Conservation (phyloP, 2,329 filamentous ascomycete genomes). For the Neonectria magnoliae region DNA sequence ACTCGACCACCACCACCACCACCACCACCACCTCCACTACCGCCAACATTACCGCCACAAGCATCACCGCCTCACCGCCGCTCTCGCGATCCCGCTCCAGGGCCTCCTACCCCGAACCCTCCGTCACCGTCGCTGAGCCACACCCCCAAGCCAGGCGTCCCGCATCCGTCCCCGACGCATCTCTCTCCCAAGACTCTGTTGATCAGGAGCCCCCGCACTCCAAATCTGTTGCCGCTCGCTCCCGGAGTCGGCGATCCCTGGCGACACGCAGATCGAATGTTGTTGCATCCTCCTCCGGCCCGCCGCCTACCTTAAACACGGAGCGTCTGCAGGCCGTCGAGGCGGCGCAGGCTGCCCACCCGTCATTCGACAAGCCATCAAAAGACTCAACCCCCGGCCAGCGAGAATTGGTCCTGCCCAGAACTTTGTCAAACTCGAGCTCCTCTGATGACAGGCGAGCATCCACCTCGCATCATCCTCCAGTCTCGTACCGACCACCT, state of each 20-base stretch:
- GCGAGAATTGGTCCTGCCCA: slow-evolving; percentile 59
- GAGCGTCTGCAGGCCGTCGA: slow-evolving; percentile 48
- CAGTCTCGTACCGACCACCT: slow-evolving; percentile 61
- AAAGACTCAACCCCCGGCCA: slow-evolving; percentile 50
- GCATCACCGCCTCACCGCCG: slow-evolving; percentile 30
- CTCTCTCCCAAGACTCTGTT: slow-evolving; percentile 32
- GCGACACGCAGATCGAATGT: slow-evolving; percentile 51
- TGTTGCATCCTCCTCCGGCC: slow-evolving; percentile 45
- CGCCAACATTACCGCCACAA: slow-evolving; percentile 2
- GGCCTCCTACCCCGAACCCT: slow-evolving; percentile 44
- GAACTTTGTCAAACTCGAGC: slow-evolving; percentile 50
- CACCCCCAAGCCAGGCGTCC: slow-evolving; percentile 38
- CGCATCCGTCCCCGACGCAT: slow-evolving; percentile 39
- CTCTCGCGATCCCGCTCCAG: slow-evolving; percentile 46
- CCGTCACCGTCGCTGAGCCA: slow-evolving; percentile 32
- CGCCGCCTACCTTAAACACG: slow-evolving; percentile 46
- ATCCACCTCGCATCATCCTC: slow-evolving; percentile 54
- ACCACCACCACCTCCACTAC: background rate
- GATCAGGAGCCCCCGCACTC: slow-evolving; percentile 37
- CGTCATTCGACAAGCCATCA: slow-evolving; percentile 35
- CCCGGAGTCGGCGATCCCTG: slow-evolving; percentile 52
- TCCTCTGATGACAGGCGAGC: slow-evolving; percentile 60
- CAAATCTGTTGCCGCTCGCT: slow-evolving; percentile 42
- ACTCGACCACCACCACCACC: background rate
- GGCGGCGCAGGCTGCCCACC: slow-evolving; percentile 36